Evolutionary conservation across 2,329 filamentous ascomycete species (phyloP).

Genomic region (Curvularia lunata): DNA sequence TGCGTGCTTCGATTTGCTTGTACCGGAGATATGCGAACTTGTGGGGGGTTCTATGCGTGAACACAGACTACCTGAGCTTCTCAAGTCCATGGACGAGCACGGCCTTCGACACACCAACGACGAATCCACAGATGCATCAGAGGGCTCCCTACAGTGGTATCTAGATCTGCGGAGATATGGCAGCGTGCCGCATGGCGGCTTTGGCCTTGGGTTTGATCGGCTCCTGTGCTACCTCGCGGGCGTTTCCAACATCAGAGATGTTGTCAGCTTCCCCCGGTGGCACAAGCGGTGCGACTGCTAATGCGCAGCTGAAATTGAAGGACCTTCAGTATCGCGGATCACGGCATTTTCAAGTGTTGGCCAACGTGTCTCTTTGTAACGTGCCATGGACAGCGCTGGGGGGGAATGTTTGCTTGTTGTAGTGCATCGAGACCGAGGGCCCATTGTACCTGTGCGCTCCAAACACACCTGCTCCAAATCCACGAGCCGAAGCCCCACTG

Average conservation of each 20-base stretch:
- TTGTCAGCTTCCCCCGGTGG: constrained; percentile 84
- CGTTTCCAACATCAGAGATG: constrained; percentile 80
- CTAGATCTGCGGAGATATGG: constrained; percentile 86
- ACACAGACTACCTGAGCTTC: constrained; percentile 71
- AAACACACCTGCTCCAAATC: not conserved
- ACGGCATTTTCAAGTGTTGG: constrained; percentile 13
- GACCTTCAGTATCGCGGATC: constrained; percentile 11
- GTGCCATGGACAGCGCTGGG: constrained; percentile 12
- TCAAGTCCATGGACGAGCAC: constrained; percentile 72
- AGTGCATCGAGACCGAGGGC: constrained; percentile 6
- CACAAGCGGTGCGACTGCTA: constrained; percentile 61
- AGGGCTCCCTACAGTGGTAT: constrained; percentile 74
- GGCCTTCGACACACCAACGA: constrained; percentile 59
- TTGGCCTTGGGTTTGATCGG: constrained; percentile 88
- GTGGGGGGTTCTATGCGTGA: constrained; percentile 90
- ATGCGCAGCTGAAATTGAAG: constrained; percentile 20
- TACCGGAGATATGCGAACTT: constrained; percentile 85
- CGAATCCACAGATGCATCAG: constrained; percentile 24
- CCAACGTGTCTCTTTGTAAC: constrained; percentile 12
- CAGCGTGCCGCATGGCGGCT: constrained; percentile 89
- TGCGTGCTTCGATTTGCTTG: constrained; percentile 88
- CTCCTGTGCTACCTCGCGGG: constrained; percentile 83
- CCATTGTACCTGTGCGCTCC: constrained; percentile 30
- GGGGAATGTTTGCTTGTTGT: constrained; percentile 12
- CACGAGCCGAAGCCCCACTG: not conserved